Conservation (phyloP, 192 early-diverging fungal species). For the Coemansia sp. region DNA sequence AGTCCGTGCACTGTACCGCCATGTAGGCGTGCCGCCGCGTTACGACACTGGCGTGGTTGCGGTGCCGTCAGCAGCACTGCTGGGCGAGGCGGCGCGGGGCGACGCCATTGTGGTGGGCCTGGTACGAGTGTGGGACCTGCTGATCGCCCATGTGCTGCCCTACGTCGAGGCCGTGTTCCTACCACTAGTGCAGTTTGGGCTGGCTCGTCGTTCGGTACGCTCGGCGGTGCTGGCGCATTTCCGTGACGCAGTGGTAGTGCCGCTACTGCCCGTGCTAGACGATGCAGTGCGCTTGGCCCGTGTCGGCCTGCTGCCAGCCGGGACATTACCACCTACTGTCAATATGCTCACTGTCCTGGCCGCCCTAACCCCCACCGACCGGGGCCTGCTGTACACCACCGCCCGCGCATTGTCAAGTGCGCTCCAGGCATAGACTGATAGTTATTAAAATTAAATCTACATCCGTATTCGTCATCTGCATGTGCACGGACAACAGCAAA, state of each 20-base stretch:
- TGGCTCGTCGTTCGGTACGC: conserved; percentile 5
- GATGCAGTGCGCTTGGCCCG: not conserved
- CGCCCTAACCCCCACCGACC: conserved; percentile 24
- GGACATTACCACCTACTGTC: too few relatives aligned
- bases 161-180: conserved; percentile 83
- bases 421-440: conserved; percentile 2
- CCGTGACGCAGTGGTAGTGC: conserved; percentile 24
- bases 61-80: conserved; percentile 31
- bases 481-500: too few relatives aligned
- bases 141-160: conserved; percentile 75
- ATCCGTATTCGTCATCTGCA: too few relatives aligned
- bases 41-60: conserved; percentile 15
- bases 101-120: conserved; percentile 62
- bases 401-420: conserved; percentile 18
- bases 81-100: conserved; percentile 58
- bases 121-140: conserved; percentile 74
- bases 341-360: conserved; percentile 39
- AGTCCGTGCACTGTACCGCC: conserved; percentile 21
- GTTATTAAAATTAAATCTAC: not conserved
- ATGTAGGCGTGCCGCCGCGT: conserved; percentile 16
- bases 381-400: conserved; percentile 18
- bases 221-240: conserved; percentile 28
- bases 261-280: conserved; percentile 20
- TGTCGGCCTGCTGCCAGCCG: not conserved
- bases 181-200: conserved; percentile 50